A percentile compares a stretch with the other conserved stretches of the same genome.
phyloP scores from a whole-genome alignment of 1,284 basidiomycete species.

The Stygiomarasmius scandens region DNA sequence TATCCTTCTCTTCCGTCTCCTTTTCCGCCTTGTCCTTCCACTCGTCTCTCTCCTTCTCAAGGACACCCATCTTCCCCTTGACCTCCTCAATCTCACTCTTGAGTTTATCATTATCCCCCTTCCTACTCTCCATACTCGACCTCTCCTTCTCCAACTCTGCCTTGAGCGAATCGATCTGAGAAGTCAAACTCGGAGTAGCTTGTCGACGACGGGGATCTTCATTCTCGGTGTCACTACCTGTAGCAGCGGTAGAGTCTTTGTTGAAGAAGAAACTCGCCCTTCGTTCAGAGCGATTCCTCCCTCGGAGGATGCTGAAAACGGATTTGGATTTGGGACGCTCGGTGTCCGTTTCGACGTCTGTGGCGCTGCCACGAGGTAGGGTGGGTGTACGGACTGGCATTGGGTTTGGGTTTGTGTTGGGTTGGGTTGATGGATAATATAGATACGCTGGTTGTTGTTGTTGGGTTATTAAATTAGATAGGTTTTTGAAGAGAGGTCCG shows the following conservation, averaged over 20 bases:
- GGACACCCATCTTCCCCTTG: not conserved
- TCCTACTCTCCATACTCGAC: not conserved
- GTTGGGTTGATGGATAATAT: too few species aligned
- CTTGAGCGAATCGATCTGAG: not conserved
- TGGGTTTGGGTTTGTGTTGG: too few species aligned
- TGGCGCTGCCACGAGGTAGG: not conserved
- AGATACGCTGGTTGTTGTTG: too few species aligned
- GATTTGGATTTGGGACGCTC: not conserved
- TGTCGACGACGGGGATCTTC: not conserved
- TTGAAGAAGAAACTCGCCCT: not conserved
- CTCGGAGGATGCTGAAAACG: not conserved
- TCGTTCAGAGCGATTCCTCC: not conserved
- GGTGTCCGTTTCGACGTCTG: not conserved
- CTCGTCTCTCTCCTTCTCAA: not conserved
- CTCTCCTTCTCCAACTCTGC: not conserved
- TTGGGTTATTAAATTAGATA: too few species aligned
- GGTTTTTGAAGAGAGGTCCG: too few species aligned
- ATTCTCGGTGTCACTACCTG: not conserved
- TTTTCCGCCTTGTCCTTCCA: not conserved
- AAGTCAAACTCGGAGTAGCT: not conserved
- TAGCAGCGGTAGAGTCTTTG: not conserved
- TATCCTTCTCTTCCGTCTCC: not conserved
- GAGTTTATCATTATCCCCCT: not conserved
- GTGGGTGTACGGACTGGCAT: not conserved
- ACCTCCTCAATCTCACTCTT: not conserved